A percentile compares a stretch with the other conserved stretches of the same genome.
phyloP scores from a whole-genome alignment of 805 yeast genomes.

The Candida rishiriensis region DNA sequence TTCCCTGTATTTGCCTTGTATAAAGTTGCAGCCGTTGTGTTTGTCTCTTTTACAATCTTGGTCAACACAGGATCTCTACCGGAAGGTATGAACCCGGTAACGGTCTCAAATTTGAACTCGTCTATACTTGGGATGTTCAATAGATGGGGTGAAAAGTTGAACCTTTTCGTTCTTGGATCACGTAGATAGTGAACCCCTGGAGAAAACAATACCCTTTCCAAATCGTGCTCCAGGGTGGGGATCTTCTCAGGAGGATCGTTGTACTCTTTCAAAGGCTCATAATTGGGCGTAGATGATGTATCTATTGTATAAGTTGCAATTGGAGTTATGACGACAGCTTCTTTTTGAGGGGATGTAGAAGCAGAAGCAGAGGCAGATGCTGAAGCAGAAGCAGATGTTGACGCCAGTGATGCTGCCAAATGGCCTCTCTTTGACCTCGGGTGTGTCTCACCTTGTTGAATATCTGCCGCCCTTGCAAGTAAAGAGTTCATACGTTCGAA shows the following conservation, averaged over 20 bases:
- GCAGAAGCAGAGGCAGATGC: too few species aligned
- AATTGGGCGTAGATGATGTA: constrained; percentile 3
- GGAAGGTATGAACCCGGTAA: constrained; percentile 58
- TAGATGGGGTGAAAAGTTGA: constrained; percentile 62
- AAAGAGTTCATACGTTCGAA: too few species aligned
- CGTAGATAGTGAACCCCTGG: constrained; percentile 77
- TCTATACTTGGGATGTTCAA: constrained; percentile 55
- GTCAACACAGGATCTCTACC: constrained; percentile 56
- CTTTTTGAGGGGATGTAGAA: too few species aligned
- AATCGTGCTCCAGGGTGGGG: constrained; percentile 59
- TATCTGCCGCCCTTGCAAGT: too few species aligned
- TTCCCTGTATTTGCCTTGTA: background rate
- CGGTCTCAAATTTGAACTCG: constrained; percentile 58
- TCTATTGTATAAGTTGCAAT: too few species aligned
- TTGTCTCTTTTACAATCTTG: constrained; percentile 37
- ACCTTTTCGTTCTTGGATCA: constrained; percentile 73
- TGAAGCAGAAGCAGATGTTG: too few species aligned
- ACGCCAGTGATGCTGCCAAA: too few species aligned
- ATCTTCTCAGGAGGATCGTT: constrained; percentile 21
- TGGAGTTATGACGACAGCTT: too few species aligned
- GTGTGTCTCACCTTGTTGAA: too few species aligned
- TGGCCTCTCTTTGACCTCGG: too few species aligned
- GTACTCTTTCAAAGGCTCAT: constrained; percentile 16
- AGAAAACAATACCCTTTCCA: constrained; percentile 69
- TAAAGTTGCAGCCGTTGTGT: background rate